A percentile compares a stretch with the other conserved stretches of the same genome.
Conservation (phyloP, 306 rosid species). For the Prunus mongolica region DNA sequence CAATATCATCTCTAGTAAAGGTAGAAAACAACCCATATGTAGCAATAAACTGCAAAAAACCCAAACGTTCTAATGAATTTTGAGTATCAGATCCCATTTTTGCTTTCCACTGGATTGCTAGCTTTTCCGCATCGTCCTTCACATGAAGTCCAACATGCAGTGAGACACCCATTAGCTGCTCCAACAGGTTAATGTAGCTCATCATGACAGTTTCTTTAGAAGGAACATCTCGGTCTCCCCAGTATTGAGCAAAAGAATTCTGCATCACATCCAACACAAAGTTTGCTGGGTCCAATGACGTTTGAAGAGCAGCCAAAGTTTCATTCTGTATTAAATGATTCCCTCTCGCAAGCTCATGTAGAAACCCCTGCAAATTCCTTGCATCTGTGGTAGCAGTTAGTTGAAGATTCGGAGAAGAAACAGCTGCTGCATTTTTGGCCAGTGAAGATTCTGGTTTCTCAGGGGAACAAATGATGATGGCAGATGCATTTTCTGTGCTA, state of each 20-base stretch:
- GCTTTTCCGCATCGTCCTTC: constrained; percentile 41
- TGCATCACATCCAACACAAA: constrained; percentile 42
- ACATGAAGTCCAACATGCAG: constrained; percentile 36
- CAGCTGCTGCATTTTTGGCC: background rate
- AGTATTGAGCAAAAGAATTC: constrained; percentile 18
- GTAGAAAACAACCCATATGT: constrained; percentile 39
- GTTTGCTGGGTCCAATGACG: constrained; percentile 44
- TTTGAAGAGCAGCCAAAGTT: constrained; percentile 28
- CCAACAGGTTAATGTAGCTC: constrained; percentile 24
- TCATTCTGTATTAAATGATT: constrained; percentile 8
- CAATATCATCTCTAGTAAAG: constrained; percentile 35
- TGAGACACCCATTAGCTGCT: constrained; percentile 36
- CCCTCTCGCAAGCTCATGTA: constrained; percentile 22
- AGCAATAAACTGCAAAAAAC: constrained; percentile 44
- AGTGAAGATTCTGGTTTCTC: constrained; percentile 19
- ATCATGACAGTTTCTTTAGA: constrained; percentile 15
- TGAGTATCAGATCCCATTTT: constrained; percentile 20
- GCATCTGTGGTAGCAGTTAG: constrained; percentile 9
- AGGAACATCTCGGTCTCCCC: constrained; percentile 20
- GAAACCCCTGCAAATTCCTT: constrained; percentile 17
- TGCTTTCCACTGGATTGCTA: constrained; percentile 44
- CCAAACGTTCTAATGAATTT: constrained; percentile 38
- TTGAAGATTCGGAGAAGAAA: constrained; percentile 20
- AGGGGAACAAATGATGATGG: background rate
- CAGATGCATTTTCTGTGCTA: constrained; percentile 10